A percentile compares a stretch with the other conserved stretches of the same genome.
Evolutionary conservation across 2,329 filamentous ascomycete species (phyloP).

Genomic region (Curvularia lunata): DNA sequence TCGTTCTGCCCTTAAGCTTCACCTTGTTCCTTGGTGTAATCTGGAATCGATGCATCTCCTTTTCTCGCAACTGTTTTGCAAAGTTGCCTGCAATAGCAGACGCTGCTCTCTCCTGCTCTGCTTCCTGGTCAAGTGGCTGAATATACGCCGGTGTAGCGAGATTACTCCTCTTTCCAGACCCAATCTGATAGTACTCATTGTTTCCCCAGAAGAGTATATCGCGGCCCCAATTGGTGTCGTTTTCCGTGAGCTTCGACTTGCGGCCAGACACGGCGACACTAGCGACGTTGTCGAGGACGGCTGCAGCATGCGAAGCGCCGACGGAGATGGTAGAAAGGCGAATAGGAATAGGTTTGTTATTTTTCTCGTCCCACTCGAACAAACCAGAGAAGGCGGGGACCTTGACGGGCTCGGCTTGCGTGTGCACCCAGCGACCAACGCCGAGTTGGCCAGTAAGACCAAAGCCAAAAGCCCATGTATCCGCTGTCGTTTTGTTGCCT

Average conservation of each 20-base stretch:
- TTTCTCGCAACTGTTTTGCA: conserved; percentile 59
- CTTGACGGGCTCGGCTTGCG: conserved; percentile 77
- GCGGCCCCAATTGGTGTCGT: conserved; percentile 84
- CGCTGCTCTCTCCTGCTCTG: conserved; percentile 53
- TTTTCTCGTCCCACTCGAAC: conserved; percentile 82
- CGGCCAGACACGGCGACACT: conserved; percentile 62
- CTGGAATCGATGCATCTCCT: conserved; percentile 76
- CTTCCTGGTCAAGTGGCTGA: conserved; percentile 71
- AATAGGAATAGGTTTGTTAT: conserved; percentile 74
- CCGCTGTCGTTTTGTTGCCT: conserved; percentile 68
- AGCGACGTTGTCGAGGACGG: conserved; percentile 82
- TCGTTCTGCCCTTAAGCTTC: conserved; percentile 71
- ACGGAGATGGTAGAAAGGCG: conserved; percentile 74
- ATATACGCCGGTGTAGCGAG: conserved; percentile 78
- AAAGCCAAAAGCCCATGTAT: conserved; percentile 86
- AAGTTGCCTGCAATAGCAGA: conserved; percentile 22
- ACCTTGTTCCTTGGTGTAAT: conserved; percentile 79
- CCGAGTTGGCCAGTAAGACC: conserved; percentile 85
- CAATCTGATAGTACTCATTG: conserved; percentile 92
- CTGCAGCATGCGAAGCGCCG: conserved; percentile 80
- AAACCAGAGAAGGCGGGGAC: conserved; percentile 83
- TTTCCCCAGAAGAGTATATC: conserved; percentile 94
- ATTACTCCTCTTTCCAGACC: conserved; percentile 88
- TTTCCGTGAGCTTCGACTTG: conserved; percentile 52
- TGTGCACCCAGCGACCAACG: conserved; percentile 87